Evolutionary conservation across 805 yeast species (phyloP), one percentile per base, ranked within the genome.

Genomic region (Wickerhamomyces bovis): DNA sequence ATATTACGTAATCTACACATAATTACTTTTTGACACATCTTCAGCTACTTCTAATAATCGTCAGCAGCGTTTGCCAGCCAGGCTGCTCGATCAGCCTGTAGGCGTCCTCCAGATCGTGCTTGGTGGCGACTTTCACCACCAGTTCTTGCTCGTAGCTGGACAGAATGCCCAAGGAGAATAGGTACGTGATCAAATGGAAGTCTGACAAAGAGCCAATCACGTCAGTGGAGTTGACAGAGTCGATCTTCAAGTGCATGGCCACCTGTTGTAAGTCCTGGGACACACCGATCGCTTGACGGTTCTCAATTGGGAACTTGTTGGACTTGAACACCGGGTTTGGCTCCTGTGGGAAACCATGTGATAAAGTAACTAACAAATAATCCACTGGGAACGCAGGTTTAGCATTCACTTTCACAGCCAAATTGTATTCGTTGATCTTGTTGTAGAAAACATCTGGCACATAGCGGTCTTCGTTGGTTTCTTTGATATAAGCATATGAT

Each of bases 331-430:
- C 53, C 2, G 87, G 81, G 5, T 53, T 60, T 0, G 81, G 60
- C 0, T 71, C 69, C 51, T 81, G 77, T 1, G 96, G 96, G 75
- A 94, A 92, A 3, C 98, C 97, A 64, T 94, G 98, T 6, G 95
- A 83, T 51, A 92, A 68, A 2, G 97, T 83, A 1, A 92, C 95
- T 44, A 94, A 67, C 49, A 89, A 65, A 61, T 86, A 89, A 50
- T 89, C 97, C n/a, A 85, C 89, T 2, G 97, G 97, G 63, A 89
- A 87, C 21, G 94, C 85, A 1, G 97, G 96, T 57, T 84, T 84
- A 1, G 96, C 95, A 60, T 87, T 85, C 38, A 81, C 78, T 57
- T 89, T 89, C n/a, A 94, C 95, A 33, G 88, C 81, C 26, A 89
- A 69, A 4, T 87, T 87, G 66, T 94, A 94, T 67, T 94, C 97